Evolutionary conservation across 257 asterid species (phyloP).

Genomic region (Salvia hispanica): DNA sequence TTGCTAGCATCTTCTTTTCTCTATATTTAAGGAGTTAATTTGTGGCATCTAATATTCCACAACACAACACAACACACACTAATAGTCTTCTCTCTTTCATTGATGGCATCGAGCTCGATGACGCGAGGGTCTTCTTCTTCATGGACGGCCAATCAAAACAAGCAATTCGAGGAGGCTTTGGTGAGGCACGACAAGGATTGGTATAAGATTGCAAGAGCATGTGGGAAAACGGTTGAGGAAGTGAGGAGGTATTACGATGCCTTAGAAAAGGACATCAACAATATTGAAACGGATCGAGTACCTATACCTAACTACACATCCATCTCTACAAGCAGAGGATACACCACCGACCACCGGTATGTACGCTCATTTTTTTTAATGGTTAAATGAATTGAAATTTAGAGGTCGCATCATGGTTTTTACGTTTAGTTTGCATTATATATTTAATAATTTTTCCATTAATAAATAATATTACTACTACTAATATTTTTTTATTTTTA

Average conservation of each 20-base stretch:
- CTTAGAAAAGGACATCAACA: constrained; percentile 43
- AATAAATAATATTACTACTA: too few species aligned
- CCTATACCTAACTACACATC: constrained; percentile 43
- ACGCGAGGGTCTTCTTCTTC: constrained; percentile 28
- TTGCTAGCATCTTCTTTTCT: constrained; percentile 31
- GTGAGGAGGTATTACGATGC: constrained; percentile 47
- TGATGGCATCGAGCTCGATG: constrained; percentile 24
- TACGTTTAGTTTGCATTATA: too few species aligned
- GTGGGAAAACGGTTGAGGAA: constrained; percentile 45
- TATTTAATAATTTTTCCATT: too few species aligned
- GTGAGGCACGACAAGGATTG: constrained; percentile 40
- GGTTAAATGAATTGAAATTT: too few species aligned
- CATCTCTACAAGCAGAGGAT: constrained; percentile 23
- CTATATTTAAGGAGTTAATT: constrained; percentile 42
- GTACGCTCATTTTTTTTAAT: too few species aligned
- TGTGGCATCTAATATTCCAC: constrained; percentile 12
- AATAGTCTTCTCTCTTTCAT: background rate
- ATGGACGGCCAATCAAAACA: constrained; percentile 50
- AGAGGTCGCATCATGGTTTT: too few species aligned
- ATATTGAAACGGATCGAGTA: constrained; percentile 44
- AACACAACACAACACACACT: too few species aligned
- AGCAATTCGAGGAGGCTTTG: constrained; percentile 48
- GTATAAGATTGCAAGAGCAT: constrained; percentile 39
- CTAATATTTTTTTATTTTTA: too few species aligned
- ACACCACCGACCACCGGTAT: constrained; percentile 32